phyloP scores from a whole-genome alignment of 495 filamentous ascomycete species.

The Aspergillus haitiensis region DNA sequence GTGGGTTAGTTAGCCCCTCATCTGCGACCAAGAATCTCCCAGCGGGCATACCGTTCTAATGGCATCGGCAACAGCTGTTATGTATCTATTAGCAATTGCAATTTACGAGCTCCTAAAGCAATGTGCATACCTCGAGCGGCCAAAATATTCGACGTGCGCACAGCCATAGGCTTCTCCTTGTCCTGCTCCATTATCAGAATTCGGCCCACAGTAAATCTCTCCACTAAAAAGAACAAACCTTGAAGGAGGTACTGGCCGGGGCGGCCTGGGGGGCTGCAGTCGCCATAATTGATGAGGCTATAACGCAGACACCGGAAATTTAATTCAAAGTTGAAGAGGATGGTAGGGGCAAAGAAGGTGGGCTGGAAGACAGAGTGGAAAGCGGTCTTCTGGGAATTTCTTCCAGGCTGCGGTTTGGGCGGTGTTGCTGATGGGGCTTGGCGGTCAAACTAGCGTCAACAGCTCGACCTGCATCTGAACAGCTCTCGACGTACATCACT shows the following conservation, averaged over 20 bases:
- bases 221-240: slow-evolving; percentile 52
- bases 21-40: slow-evolving; percentile 25
- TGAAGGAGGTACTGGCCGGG: slow-evolving; percentile 74
- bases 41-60: slow-evolving; percentile 70
- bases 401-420: slow-evolving; percentile 57
- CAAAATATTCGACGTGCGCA: slow-evolving; percentile 92
- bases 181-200: slow-evolving; percentile 64
- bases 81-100: slow-evolving; percentile 20
- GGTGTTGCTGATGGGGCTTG: slow-evolving; percentile 48
- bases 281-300: slow-evolving; percentile 59
- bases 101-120: slow-evolving; percentile 7
- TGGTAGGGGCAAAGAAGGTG: slow-evolving; percentile 18
- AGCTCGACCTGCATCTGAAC: slow-evolving; percentile 26
- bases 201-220: slow-evolving; percentile 36
- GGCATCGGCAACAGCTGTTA: slow-evolving; percentile 91
- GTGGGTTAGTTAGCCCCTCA: slow-evolving; percentile 44
- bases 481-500: slow-evolving; percentile 37
- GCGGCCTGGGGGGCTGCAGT: slow-evolving; percentile 55
- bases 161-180: slow-evolving; percentile 98
- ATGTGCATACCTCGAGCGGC: slow-evolving; percentile 78
- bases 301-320: slow-evolving; percentile 32
- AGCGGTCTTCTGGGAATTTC: slow-evolving; percentile 45
- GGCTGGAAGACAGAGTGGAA: slow-evolving; percentile 23
- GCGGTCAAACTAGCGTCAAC: slow-evolving; percentile 42
- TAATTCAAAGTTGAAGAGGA: slow-evolving; percentile 25